These are phyloP conservation scores for Dendrostoma leiphaemia DNA, from an alignment of 2,329 filamentous ascomycete species.

Conservation along the genomic window DNA sequence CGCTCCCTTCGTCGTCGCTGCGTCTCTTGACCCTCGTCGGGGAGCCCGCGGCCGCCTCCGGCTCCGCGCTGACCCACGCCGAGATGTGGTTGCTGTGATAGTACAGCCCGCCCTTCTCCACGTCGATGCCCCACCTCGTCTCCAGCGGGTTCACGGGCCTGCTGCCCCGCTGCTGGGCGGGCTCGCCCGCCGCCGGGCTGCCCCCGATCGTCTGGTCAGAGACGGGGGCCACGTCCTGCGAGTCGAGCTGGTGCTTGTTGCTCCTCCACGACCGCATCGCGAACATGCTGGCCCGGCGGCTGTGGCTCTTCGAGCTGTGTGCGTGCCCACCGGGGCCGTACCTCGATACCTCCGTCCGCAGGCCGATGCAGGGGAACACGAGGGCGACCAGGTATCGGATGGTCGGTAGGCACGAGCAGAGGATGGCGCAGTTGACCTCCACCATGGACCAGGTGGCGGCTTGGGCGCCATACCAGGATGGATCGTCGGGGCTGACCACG, in stretches of 20 bases:
- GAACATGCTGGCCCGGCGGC: neutral
- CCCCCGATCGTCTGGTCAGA: neutral
- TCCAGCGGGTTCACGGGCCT: neutral
- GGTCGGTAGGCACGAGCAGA: constrained; percentile 39
- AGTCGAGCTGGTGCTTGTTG: neutral
- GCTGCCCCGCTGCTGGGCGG: neutral
- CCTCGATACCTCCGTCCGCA: neutral
- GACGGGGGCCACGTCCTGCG: neutral
- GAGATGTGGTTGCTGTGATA: constrained; percentile 13
- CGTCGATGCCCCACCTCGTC: constrained; percentile 8
- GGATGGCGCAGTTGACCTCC: constrained; percentile 37
- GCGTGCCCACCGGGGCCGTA: constrained; percentile 1
- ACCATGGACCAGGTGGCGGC: constrained; percentile 36
- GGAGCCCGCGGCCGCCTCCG: neutral
- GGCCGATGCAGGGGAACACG: constrained; percentile 19
- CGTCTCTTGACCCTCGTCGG: neutral
- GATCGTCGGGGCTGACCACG: constrained; percentile 26
- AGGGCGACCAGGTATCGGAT: constrained; percentile 30
- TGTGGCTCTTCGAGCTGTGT: neutral
- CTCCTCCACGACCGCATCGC: constrained; percentile 1
- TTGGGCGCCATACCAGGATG: constrained; percentile 31
- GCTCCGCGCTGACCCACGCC: constrained; percentile 13
- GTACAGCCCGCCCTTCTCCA: constrained; percentile 1
- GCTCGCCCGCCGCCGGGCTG: neutral
- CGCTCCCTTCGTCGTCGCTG: neutral